These are phyloP conservation scores for Globisporangium spiculum DNA, from an alignment of 352 stramenopile species.

Conservation along the genomic window DNA sequence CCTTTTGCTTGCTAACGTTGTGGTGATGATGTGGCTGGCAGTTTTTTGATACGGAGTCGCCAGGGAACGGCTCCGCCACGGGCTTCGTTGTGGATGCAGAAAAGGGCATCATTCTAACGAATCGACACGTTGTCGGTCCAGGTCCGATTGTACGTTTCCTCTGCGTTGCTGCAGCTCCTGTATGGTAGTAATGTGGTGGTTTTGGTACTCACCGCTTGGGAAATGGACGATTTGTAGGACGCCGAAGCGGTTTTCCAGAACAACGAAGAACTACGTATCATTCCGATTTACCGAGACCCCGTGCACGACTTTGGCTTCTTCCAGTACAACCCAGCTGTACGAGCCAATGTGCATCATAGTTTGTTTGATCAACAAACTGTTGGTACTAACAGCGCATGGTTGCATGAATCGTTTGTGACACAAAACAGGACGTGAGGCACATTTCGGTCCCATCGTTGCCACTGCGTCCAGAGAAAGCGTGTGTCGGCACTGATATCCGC, in stretches of 20 bases:
- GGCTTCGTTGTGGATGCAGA: conserved; percentile 92
- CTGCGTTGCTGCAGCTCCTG: not conserved
- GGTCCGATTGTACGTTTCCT: conserved; percentile 65
- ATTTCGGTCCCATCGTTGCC: conserved; percentile 74
- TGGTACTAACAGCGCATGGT: not conserved
- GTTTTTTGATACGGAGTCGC: conserved; percentile 89
- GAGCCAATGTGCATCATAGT: not conserved
- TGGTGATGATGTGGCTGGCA: conserved; percentile 27
- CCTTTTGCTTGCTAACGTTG: not conserved
- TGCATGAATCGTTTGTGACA: not conserved
- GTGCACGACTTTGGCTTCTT: conserved; percentile 94
- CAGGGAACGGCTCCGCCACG: conserved; percentile 87
- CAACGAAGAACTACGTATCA: conserved; percentile 92
- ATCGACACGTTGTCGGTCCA: conserved; percentile 89
- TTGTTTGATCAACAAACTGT: not conserved
- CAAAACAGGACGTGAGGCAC: conserved; percentile 75
- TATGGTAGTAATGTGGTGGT: not conserved
- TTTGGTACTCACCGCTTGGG: not conserved
- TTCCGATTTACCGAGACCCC: conserved; percentile 90
- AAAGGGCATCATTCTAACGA: conserved; percentile 91
- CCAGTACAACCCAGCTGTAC: conserved; percentile 82
- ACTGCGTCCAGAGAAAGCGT: conserved; percentile 80
- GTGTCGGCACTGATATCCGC: conserved; percentile 90
- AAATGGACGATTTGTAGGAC: conserved; percentile 34
- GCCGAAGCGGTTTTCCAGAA: conserved; percentile 92